Base-by-base conservation (phyloP, 2,329 filamentous ascomycete genomes). In the Fusarium fujikuroi region DNA sequence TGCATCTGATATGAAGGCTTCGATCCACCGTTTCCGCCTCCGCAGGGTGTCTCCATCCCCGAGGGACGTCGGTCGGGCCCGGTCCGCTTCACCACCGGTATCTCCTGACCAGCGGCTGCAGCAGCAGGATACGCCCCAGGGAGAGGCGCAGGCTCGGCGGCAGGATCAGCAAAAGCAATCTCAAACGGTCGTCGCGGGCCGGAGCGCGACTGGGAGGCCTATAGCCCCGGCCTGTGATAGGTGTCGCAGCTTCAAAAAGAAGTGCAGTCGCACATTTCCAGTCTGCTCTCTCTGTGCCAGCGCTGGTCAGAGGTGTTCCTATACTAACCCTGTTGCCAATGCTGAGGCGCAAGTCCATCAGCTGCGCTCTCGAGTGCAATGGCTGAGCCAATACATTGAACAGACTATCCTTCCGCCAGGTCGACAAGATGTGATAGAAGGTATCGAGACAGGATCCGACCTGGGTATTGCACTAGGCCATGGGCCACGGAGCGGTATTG, bases 201-300 rank as follows among this genome's bases (percentile, higher is more conserved):
- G 60, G 21, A 46, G 14, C 23, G 50, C 47, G 32, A 64, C 63
- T 36, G 52, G 54, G 50, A 70, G 63, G 63, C 71, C 68, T 40
- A 28, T 70, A 21, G 67, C 69, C 9, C 76, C 75, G 32, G 76
- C 83, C 18, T 85, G 84, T 70, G 82, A 84, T 59, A 80, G 84
- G 42, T 85, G 84, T 72, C 83, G 84, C 50, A 80, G 78, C 69
- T 83, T 85, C 75, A 85, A 85, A 77, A 85, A 85, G 79, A 84
- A 83, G 64, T 85, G 84, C 72, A 84, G 81, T 50, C 79, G 83
- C 42, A 84, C 82, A 2, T 81, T 81, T 69, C 84, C 81, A 30
- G 77, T 78, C 19, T 85, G 84, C 73, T 78, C 80, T 9, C 78
- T 84, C 3, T 85, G 84, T 69, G 79, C 80, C 52, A 79, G 77